Base-by-base conservation (phyloP, 805 yeast genomes). In the Allodekkera sacchari region DNA sequence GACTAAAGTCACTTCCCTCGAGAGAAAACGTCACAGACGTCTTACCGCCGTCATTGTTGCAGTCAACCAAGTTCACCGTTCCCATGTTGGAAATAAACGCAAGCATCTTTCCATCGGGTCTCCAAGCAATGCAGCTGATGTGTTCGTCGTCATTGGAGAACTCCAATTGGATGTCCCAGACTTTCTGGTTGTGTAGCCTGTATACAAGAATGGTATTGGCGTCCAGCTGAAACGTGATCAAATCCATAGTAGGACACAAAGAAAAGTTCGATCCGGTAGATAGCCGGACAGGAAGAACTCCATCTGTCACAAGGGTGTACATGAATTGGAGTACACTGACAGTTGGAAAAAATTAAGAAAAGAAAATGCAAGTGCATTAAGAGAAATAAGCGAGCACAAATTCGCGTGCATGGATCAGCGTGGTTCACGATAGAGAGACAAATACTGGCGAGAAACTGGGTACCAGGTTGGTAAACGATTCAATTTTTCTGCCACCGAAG, bases 171-270 rank as follows among this genome's bases (percentile, higher is more conserved):
- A 52, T 37, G 15, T 48, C 49, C 62, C 59, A 59, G 11, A 55
- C 60, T 23, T 43, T 37, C 33, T 57, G 55, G 28, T 55, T 52
- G 10, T 50, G 50, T 14, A 51, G 33, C 35, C 64, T 37, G 25
- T 51, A 53, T 7, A 53, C 40, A 52, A 52, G 52, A 10, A 59
- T 30, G 1, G 53, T 48, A 13, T 41, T 41, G n/a, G 47, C 45
- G 25, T 39, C 39, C 18, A 53, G 33, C 28, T 51, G 48, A 18
- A 50, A 46, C 1, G 58, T 46, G 5, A 54, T 27, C 19, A 59
- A 43, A 28, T 55, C 57, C 62, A 59, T 57, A 3, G 56, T 46
- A 7, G 63, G 63, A 37, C 61, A 57, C 41, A 55, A 34, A 5
- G 38, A 36, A 15, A 53, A 39, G 22, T 45, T 45, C 16, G 18